Conservation (phyloP, 306 rosid genomes). For the Parietaria judaica region DNA sequence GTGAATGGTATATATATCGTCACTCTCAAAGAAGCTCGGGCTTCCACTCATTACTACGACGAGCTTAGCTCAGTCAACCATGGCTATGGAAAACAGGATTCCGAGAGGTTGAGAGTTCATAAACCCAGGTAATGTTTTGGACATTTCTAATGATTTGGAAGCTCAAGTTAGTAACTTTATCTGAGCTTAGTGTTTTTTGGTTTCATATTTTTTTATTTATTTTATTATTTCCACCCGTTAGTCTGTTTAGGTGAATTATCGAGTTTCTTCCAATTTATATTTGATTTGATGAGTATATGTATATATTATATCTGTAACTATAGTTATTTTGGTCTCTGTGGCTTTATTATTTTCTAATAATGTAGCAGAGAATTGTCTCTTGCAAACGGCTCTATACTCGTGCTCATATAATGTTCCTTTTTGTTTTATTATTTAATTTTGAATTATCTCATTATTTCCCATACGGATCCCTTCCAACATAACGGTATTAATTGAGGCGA, state of each 20-base stretch:
- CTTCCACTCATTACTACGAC: conserved; percentile 43
- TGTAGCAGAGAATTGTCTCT: not conserved
- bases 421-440: not conserved
- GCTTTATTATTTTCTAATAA: not conserved
- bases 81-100: conserved; percentile 28
- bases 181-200: not conserved
- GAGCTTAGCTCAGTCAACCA: conserved; percentile 39
- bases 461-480: not conserved
- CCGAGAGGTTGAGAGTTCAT: conserved; percentile 49
- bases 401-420: not conserved
- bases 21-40: conserved; percentile 57
- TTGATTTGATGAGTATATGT: too few relatives aligned
- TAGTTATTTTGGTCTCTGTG: not conserved
- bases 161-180: conserved; percentile 9
- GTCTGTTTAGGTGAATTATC: too few relatives aligned
- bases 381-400: not conserved
- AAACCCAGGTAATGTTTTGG: conserved; percentile 44
- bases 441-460: not conserved
- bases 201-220: not conserved
- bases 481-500: not conserved
- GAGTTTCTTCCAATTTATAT: too few relatives aligned
- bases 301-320: too few relatives aligned
- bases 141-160: not conserved
- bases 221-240: too few relatives aligned
- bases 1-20: conserved; percentile 67